phyloP scores from a whole-genome alignment of 306 rosid genomes.

The Trichosanthes truncata region DNA sequence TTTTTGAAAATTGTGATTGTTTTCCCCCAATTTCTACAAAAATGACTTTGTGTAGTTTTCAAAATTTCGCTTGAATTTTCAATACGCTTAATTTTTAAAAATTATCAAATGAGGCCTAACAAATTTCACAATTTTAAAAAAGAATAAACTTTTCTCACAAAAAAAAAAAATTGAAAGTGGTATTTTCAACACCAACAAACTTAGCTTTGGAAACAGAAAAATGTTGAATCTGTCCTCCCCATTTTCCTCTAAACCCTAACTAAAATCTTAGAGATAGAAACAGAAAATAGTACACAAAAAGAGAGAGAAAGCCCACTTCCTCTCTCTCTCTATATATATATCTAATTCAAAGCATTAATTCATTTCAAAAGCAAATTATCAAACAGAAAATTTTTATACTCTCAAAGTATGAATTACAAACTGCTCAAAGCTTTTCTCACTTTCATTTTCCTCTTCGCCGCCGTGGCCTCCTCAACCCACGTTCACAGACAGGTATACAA shows the following conservation, averaged over 20 bases:
- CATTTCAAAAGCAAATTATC: background rate
- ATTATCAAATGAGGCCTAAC: too few relatives aligned
- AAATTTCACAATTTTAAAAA: too few relatives aligned
- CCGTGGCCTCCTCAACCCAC: background rate
- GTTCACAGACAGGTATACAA: background rate
- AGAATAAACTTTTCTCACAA: too few relatives aligned
- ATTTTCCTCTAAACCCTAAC: background rate
- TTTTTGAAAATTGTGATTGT: too few relatives aligned
- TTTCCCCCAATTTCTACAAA: too few relatives aligned
- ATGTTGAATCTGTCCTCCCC: background rate
- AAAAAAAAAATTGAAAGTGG: too few relatives aligned
- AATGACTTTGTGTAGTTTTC: too few relatives aligned
- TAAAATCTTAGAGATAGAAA: background rate
- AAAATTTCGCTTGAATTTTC: too few relatives aligned
- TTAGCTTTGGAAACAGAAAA: background rate
- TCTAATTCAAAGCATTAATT: background rate
- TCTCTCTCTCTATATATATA: background rate
- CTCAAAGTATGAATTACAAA: background rate
- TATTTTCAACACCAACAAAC: background rate
- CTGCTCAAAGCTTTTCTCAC: background rate
- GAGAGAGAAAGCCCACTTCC: background rate
- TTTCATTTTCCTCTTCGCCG: background rate
- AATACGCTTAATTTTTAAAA: too few relatives aligned
- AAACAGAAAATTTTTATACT: background rate
- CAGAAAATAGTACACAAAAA: background rate